Conservation (phyloP, 129 eudicot genomes). For the Calendula officinalis region DNA sequence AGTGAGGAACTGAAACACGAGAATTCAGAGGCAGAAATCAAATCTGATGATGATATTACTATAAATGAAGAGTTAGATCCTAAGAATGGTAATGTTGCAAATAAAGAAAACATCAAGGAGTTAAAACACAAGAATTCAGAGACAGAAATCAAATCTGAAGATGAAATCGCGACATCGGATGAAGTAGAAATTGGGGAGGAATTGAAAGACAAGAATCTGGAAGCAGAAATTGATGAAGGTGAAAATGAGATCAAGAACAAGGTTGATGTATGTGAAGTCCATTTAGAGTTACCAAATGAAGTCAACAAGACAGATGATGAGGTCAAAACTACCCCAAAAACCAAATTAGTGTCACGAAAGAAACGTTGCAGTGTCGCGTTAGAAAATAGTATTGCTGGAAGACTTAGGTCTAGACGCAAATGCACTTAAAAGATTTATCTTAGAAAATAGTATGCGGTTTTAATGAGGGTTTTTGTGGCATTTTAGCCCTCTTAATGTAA, state of each 20-base stretch:
- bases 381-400: slow-evolving; percentile 51
- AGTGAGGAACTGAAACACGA: no score
- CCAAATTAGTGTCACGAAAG: slow-evolving; percentile 34
- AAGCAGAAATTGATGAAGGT: neutral
- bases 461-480: slow-evolving; percentile 2
- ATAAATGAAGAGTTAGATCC: neutral
- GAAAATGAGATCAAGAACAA: slow-evolving; percentile 11
- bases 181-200: slow-evolving; percentile 12
- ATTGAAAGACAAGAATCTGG: neutral
- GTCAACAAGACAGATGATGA: slow-evolving; percentile 18
- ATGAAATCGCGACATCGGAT: slow-evolving; percentile 3
- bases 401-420: slow-evolving; percentile 41
- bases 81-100: slow-evolving; percentile 9
- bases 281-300: slow-evolving; percentile 22
- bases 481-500: slow-evolving; percentile 14
- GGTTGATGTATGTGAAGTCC: slow-evolving; percentile 19
- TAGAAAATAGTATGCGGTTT: neutral
- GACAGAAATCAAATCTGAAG: neutral
- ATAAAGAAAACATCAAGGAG: neutral
- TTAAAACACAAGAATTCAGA: neutral
- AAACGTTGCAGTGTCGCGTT: slow-evolving; percentile 12
- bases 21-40: slow-evolving; percentile 1
- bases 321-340: slow-evolving; percentile 25
- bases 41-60: no score
- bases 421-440: slow-evolving; percentile 19